These are phyloP conservation scores for Colletotrichum tabaci DNA, from an alignment of 2,329 filamentous ascomycete genomes.

Conservation along the genomic window DNA sequence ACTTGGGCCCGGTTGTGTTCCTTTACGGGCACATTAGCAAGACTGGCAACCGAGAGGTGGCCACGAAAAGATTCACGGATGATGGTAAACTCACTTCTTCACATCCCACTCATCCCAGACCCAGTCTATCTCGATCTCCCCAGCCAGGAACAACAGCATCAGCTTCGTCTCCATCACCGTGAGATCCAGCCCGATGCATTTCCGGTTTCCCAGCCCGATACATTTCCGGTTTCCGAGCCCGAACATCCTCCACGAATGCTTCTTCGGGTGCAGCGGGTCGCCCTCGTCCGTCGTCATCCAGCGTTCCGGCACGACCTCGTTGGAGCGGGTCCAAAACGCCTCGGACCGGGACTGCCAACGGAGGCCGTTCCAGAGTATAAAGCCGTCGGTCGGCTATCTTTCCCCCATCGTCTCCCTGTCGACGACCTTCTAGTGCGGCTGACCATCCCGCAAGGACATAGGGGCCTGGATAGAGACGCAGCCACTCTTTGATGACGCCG, in stretches of 20 bases:
- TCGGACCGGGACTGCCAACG: constrained; percentile 47
- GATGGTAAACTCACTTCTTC: constrained; percentile 45
- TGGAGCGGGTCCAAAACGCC: constrained; percentile 55
- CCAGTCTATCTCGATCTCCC: constrained; percentile 65
- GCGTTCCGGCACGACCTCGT: constrained; percentile 59
- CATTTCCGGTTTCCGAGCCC: constrained; percentile 66
- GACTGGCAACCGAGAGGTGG: no score
- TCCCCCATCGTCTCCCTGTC: constrained; percentile 52
- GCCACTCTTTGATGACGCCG: constrained; percentile 69
- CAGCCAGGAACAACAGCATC: constrained; percentile 62
- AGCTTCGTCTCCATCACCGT: constrained; percentile 68
- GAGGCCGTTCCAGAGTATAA: constrained; percentile 41
- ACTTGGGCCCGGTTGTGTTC: constrained; percentile 45
- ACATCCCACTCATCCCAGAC: constrained; percentile 58
- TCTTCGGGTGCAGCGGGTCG: constrained; percentile 39
- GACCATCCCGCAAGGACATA: constrained; percentile 55
- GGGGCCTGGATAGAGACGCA: constrained; percentile 66
- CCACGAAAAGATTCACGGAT: no score
- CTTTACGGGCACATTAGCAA: constrained; percentile 22
- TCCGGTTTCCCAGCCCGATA: no score
- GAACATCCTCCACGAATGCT: constrained; percentile 66
- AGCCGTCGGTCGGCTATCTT: constrained; percentile 54
- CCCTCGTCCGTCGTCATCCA: constrained; percentile 50
- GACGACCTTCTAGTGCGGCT: constrained; percentile 51
- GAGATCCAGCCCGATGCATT: constrained; percentile 70